Conservation (phyloP, 1,284 basidiomycete species). For the Microbotryum lychnidis-dioicae region DNA sequence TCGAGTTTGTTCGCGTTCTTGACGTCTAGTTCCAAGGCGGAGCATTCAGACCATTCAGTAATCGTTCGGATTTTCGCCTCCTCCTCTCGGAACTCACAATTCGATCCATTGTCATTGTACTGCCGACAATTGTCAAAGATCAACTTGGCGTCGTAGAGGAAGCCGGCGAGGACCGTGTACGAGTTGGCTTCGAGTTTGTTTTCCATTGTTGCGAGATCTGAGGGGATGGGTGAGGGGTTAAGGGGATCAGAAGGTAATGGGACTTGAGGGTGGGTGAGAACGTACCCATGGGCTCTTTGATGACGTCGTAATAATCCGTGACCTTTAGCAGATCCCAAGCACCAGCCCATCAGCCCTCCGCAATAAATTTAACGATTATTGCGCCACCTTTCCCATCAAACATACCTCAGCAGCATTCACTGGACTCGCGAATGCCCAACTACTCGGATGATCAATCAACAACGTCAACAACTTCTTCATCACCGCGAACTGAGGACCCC, state of each 20-base stretch:
- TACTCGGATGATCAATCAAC: conserved; percentile 66
- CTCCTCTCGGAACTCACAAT: conserved; percentile 43
- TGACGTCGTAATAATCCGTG: conserved; percentile 77
- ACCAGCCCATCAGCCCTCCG: not conserved
- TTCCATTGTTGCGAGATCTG: conserved; percentile 88
- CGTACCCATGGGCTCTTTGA: conserved; percentile 89
- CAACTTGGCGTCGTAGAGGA: conserved; percentile 70
- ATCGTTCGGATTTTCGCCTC: too few relatives aligned
- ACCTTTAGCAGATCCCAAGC: conserved; percentile 23
- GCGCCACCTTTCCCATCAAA: not conserved
- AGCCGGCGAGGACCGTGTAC: conserved; percentile 68
- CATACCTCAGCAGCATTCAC: conserved; percentile 73
- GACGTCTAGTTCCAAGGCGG: conserved; percentile 44
- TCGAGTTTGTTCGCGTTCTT: conserved; percentile 82
- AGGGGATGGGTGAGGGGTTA: not conserved
- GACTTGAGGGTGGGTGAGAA: conserved; percentile 13
- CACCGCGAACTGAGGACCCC: conserved; percentile 51
- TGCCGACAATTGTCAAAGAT: conserved; percentile 85
- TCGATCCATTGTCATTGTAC: conserved; percentile 79
- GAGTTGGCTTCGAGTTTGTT: conserved; percentile 71
- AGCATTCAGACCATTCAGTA: too few relatives aligned
- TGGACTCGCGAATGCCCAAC: conserved; percentile 81
- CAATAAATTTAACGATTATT: too few relatives aligned
- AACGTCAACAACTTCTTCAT: conserved; percentile 82
- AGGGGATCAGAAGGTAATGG: not conserved